Evolutionary conservation across 352 stramenopile genomes (phyloP).

Genomic region (Globisporangium apiculatum): DNA sequence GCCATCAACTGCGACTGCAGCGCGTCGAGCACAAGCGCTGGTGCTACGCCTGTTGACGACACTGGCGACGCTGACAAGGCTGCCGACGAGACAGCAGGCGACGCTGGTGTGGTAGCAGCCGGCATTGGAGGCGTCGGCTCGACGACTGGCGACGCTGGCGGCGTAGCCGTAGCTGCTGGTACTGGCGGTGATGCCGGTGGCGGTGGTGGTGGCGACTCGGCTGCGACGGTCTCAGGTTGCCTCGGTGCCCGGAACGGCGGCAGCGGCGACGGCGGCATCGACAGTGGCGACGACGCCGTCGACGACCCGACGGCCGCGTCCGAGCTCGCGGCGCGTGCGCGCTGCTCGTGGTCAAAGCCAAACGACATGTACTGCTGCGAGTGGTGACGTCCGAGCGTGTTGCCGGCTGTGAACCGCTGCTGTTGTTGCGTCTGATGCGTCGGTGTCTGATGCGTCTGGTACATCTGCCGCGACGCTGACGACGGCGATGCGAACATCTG

Average conservation of each 20-base stretch:
- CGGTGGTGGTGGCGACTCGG: neutral
- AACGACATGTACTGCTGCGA: slow-evolving; percentile 12
- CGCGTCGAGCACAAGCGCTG: neutral
- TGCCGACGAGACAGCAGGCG: too few relatives aligned
- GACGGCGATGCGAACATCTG: too few relatives aligned
- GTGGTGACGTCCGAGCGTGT: slow-evolving; percentile 10
- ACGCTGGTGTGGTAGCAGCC: too few relatives aligned
- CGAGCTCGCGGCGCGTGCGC: slow-evolving; percentile 10
- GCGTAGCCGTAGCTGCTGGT: neutral
- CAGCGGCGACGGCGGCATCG: neutral
- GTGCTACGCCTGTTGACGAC: too few relatives aligned
- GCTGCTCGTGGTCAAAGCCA: slow-evolving; percentile 8
- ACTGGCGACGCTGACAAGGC: too few relatives aligned
- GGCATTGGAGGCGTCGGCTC: too few relatives aligned
- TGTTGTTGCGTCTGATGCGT: slow-evolving; percentile 7
- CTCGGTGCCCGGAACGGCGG: neutral
- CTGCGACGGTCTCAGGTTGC: neutral
- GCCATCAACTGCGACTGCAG: neutral
- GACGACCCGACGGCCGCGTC: slow-evolving; percentile 1
- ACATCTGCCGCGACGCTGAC: too few relatives aligned
- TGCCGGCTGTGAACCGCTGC: slow-evolving; percentile 5
- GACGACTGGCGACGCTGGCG: neutral
- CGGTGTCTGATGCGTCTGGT: too few relatives aligned
- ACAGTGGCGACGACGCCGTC: neutral
- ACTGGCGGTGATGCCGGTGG: neutral